A percentile compares a stretch with the other conserved stretches of the same genome.
phyloP scores from a whole-genome alignment of 139 green algal genomes.

The Coelastrella sp. region DNA sequence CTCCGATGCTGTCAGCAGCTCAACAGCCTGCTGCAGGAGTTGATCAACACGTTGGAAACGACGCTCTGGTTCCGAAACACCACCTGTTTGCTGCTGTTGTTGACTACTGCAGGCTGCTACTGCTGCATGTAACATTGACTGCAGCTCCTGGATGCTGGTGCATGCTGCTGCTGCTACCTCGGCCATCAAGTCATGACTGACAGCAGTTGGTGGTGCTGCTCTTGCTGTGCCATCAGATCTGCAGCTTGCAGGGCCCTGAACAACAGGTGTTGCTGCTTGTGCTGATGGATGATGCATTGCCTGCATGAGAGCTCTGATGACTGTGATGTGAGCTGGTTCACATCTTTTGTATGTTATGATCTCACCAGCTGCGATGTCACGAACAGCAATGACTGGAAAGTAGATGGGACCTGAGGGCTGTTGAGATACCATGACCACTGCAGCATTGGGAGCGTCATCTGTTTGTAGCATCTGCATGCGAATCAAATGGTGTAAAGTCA shows the following conservation, averaged over 20 bases:
- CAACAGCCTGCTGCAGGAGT: neutral
- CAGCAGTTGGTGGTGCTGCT: neutral
- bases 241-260: neutral
- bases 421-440: neutral
- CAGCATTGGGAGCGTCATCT: neutral
- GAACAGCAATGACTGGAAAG: neutral
- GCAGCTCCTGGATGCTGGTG: neutral
- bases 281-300: neutral
- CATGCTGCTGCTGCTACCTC: neutral
- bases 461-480: neutral
- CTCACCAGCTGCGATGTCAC: neutral
- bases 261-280: neutral
- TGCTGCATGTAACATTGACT: neutral
- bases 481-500: neutral
- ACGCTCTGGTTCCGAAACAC: neutral
- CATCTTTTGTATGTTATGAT: neutral
- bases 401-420: neutral
- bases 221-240: neutral
- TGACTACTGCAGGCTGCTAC: neutral
- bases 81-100: neutral
- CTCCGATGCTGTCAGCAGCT: neutral
- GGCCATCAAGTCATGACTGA: neutral
- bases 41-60: neutral
- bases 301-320: neutral
- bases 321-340: neutral